phyloP scores from a whole-genome alignment of 23 red algal genomes.

The Gracilaria vermiculophylla region DNA sequence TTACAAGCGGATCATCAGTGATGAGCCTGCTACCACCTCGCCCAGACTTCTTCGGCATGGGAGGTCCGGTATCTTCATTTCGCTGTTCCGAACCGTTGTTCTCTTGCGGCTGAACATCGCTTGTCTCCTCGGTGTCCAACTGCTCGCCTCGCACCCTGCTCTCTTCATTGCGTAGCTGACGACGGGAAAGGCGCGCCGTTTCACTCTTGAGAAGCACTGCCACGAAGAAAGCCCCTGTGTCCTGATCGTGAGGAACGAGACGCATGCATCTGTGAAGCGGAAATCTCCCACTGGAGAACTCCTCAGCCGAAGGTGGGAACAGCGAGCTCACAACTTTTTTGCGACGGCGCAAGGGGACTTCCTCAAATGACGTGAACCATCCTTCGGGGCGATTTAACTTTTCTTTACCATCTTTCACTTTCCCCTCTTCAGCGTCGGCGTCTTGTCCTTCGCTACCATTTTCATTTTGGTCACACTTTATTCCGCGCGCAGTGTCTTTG shows the following conservation, averaged over 20 bases:
- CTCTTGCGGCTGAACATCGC: neutral
- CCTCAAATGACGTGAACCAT: conserved; percentile 65
- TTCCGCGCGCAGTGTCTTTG: conserved; percentile 38
- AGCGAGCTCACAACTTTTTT: conserved; percentile 70
- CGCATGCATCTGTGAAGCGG: conserved; percentile 76
- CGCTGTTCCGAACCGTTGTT: neutral
- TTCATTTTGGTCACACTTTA: neutral
- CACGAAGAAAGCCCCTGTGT: conserved; percentile 96
- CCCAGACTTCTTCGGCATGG: neutral
- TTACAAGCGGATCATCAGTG: conserved; percentile 77
- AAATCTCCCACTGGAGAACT: conserved; percentile 40
- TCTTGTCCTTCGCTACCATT: neutral
- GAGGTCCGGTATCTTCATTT: neutral
- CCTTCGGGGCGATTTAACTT: neutral
- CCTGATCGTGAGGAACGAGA: conserved; percentile 93
- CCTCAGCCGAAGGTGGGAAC: conserved; percentile 76
- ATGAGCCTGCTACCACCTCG: conserved; percentile 52
- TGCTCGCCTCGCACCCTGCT: neutral
- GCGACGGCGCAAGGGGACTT: conserved; percentile 70
- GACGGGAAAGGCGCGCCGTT: conserved; percentile 3
- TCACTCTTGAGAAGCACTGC: conserved; percentile 77
- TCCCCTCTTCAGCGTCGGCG: neutral
- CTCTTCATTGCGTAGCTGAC: conserved; percentile 3
- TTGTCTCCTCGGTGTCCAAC: neutral
- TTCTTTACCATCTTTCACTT: neutral